Conservation (phyloP, 2,329 filamentous ascomycete genomes). For the Alternaria incomplexa region DNA sequence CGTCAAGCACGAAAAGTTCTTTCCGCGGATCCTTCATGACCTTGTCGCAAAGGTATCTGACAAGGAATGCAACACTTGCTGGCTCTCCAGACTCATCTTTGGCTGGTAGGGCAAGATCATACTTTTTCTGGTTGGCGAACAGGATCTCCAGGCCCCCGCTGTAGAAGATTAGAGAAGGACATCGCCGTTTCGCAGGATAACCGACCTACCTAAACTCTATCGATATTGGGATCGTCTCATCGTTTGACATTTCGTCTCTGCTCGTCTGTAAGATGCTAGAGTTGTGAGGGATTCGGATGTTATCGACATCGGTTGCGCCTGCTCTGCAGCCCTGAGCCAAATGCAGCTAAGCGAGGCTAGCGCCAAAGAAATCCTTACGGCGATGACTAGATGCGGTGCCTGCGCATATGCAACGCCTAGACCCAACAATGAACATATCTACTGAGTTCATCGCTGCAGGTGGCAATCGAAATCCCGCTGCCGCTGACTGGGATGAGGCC, state of each 20-base stretch:
- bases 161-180: constrained; percentile 12
- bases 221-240: constrained; percentile 61
- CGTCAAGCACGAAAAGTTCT: constrained; percentile 88
- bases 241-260: constrained; percentile 28
- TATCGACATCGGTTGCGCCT: constrained; percentile 6
- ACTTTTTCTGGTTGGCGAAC: constrained; percentile 81
- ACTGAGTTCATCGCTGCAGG: constrained; percentile 72
- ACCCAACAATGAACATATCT: constrained; percentile 37
- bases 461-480: constrained; percentile 86
- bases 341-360: constrained; percentile 38
- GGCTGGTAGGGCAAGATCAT: constrained; percentile 71
- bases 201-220: constrained; percentile 71
- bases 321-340: constrained; percentile 1
- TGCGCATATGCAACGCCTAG: constrained; percentile 20
- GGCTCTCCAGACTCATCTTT: constrained; percentile 64
- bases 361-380: constrained; percentile 37
- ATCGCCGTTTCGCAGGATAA: background rate
- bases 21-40: constrained; percentile 83
- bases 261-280: background rate
- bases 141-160: constrained; percentile 93
- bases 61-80: constrained; percentile 75
- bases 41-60: constrained; percentile 78
- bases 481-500: constrained; percentile 82
- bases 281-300: background rate
- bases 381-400: constrained; percentile 25